phyloP scores from a whole-genome alignment of 2,329 filamentous ascomycete species.

The Neofusicoccum sp. region DNA sequence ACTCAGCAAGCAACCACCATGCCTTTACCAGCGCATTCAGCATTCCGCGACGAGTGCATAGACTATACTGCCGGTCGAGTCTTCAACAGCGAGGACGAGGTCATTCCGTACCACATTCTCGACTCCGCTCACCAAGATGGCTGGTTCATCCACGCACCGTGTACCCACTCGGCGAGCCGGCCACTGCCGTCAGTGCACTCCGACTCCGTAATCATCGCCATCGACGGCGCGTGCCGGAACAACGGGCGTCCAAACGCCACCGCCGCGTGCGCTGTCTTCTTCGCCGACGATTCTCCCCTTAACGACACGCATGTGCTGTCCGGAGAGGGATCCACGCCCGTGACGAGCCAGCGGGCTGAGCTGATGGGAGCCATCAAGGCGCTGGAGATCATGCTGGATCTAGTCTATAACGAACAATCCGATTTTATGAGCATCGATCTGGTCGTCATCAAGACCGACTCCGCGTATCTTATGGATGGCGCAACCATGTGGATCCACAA shows the following conservation, averaged over 20 bases:
- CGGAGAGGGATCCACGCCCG: background rate
- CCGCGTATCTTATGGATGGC: background rate
- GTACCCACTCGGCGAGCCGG: too few species aligned
- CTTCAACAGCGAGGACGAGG: too few species aligned
- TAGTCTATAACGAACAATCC: background rate
- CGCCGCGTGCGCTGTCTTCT: conserved; percentile 1
- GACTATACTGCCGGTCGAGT: too few species aligned
- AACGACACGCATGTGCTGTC: background rate
- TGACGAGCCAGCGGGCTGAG: background rate
- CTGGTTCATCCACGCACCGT: too few species aligned
- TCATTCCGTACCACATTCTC: too few species aligned
- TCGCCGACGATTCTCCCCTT: background rate
- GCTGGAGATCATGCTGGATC: background rate
- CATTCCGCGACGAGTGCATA: too few species aligned
- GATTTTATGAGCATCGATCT: background rate
- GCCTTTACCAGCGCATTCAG: too few species aligned
- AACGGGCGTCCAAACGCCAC: background rate
- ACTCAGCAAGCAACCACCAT: too few species aligned
- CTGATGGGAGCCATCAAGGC: background rate
- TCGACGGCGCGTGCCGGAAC: background rate
- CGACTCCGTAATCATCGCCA: too few species aligned
- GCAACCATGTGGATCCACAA: background rate
- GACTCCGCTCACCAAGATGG: too few species aligned
- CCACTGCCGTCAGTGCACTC: too few species aligned
- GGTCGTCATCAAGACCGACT: conserved; percentile 1